Conservation (phyloP, 2,329 filamentous ascomycete species). For the Albifimbria verrucaria region DNA sequence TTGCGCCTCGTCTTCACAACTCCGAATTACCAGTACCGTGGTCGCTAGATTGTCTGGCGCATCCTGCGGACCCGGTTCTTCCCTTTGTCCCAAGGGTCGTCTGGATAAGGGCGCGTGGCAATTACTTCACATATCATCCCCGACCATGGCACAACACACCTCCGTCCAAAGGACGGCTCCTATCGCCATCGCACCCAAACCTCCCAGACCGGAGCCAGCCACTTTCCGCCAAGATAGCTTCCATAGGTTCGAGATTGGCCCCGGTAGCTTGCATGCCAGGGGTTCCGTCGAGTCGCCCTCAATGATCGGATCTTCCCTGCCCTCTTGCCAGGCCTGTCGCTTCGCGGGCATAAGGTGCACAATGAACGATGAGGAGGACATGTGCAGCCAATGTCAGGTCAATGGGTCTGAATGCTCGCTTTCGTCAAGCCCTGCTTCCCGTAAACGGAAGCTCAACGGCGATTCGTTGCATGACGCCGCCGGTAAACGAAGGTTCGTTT, state of each 20-base stretch:
- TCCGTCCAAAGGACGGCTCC: constrained; percentile 59
- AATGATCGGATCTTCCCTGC: constrained; percentile 37
- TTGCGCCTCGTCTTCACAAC: neutral
- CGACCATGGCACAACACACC: constrained; percentile 50
- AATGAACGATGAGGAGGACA: constrained; percentile 68
- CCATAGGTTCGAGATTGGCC: constrained; percentile 45
- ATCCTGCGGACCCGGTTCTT: neutral
- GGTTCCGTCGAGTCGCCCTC: constrained; percentile 49
- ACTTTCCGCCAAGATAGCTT: constrained; percentile 44
- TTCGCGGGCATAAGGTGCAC: constrained; percentile 74
- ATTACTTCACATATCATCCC: constrained; percentile 11
- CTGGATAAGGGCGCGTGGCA: neutral
- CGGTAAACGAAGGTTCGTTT: constrained; percentile 67
- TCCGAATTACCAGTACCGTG: neutral
- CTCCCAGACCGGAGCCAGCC: constrained; percentile 39
- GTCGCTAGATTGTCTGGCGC: neutral
- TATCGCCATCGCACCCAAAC: constrained; percentile 64
- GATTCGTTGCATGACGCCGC: constrained; percentile 57
- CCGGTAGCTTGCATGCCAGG: constrained; percentile 48
- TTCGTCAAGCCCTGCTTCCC: constrained; percentile 65
- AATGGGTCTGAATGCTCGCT: constrained; percentile 78
- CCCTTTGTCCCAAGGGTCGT: neutral
- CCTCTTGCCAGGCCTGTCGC: constrained; percentile 71
- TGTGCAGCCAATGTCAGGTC: constrained; percentile 74
- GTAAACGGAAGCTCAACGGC: constrained; percentile 75